Base-by-base conservation (phyloP, 2,329 filamentous ascomycete genomes). In the Aureobasidium sp. region DNA sequence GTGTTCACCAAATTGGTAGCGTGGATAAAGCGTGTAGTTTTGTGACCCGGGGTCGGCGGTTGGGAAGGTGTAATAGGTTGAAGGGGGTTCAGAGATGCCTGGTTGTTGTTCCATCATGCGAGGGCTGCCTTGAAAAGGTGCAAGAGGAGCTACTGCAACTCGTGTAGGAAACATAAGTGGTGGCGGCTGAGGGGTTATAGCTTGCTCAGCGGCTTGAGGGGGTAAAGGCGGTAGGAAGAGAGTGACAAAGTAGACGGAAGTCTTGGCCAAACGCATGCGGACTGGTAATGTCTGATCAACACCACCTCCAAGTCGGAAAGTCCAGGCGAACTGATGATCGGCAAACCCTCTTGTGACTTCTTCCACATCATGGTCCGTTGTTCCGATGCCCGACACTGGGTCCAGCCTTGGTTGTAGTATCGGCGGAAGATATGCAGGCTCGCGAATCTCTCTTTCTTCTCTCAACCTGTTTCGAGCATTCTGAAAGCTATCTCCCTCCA, bases 381-480 rank as follows among this genome's bases (percentile, higher is more conserved):
- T 68, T 27, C 69, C 68, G 9, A 78, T 68, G 25, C 69, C 68
- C 17, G 74, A 69, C 49, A 79, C 67, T 11, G 75, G 74, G 64
- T 78, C 75, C 40, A 77, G 71, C 4, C 75, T 67, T 11, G 71
- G 70, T 17, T 73, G 74, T n/a, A 70, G 62, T 25, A 81, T 81
- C 5, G 78, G 77, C 25, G 79, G 74, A 68, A 80, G 75, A 63
- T 78, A 79, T 29, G 77, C 68, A 15, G 79, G 78, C 60, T 81
- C 78, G 38, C 75, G 73, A 31, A 71, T 69, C 42, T 78, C 75
- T 51, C 76, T 68, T 63, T 81, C 79, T 38, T 75, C 73, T 38
- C 77, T 71, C 51, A 81, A 67, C 17, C 74, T 71, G 51, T 72
- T 74, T 42, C 76, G 74, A 35, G 81, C 69, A 15, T 71, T 68